Evolutionary conservation across 140 eudicot genomes (phyloP).

Genomic region (Oenanthe javanica): DNA sequence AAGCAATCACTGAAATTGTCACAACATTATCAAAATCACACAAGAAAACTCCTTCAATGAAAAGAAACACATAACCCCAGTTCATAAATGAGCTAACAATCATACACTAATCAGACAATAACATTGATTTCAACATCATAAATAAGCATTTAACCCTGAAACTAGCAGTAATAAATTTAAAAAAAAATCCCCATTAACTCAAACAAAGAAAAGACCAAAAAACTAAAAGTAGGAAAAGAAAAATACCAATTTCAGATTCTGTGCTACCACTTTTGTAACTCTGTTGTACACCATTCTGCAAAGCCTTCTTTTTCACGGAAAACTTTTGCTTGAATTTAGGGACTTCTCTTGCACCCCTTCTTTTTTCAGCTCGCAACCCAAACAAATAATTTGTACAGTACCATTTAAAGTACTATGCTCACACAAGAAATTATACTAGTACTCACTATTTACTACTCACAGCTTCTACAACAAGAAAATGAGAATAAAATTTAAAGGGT

Average conservation of each 20-base stretch:
- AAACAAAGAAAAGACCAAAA: constrained; percentile 23
- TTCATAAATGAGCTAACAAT: constrained; percentile 28
- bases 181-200: constrained; percentile 35
- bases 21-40: constrained; percentile 18
- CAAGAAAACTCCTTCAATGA: constrained; percentile 30
- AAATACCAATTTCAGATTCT: constrained; percentile 55
- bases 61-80: constrained; percentile 27
- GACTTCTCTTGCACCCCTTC: not conserved
- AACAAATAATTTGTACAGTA: constrained; percentile 4
- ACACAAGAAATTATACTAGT: constrained; percentile 6
- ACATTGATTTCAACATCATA: constrained; percentile 49
- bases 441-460: not conserved
- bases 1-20: constrained; percentile 20
- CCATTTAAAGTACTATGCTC: not conserved
- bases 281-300: constrained; percentile 19
- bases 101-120: constrained; percentile 37
- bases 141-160: constrained; percentile 39
- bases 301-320: constrained; percentile 13
- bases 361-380: not conserved
- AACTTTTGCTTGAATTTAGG: constrained; percentile 27
- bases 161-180: not conserved
- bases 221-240: constrained; percentile 43
- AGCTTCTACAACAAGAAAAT: constrained; percentile 2
- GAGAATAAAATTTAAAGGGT: not conserved
- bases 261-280: constrained; percentile 8